A percentile compares a stretch with the other conserved stretches of the same genome.
Evolutionary conservation across 495 filamentous ascomycete genomes (phyloP).

Genomic region (Hypoxylon lenormandii): DNA sequence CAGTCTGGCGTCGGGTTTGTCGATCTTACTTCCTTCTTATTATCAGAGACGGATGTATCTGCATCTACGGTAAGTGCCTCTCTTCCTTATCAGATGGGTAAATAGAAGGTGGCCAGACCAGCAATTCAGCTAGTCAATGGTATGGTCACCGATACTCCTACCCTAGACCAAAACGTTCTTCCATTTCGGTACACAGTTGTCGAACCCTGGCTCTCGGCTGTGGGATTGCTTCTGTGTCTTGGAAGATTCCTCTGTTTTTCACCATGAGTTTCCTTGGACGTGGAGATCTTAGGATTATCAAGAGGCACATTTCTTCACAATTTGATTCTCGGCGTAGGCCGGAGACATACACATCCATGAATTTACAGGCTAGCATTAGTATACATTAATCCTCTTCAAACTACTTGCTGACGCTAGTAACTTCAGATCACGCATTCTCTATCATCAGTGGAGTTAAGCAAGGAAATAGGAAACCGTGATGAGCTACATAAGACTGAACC

Average conservation of each 20-base stretch:
- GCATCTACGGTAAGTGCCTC: slow-evolving; percentile 33
- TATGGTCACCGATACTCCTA: slow-evolving; percentile 90
- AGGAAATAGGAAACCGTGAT: neutral
- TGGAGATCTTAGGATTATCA: slow-evolving; percentile 65
- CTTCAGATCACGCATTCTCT: slow-evolving; percentile 53
- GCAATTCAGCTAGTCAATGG: slow-evolving; percentile 65
- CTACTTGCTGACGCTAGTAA: slow-evolving; percentile 57
- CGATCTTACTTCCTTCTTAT: slow-evolving; percentile 78
- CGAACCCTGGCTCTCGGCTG: slow-evolving; percentile 38
- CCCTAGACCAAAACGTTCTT: slow-evolving; percentile 73
- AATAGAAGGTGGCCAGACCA: slow-evolving; percentile 86
- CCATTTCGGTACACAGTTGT: slow-evolving; percentile 44
- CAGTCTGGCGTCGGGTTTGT: slow-evolving; percentile 76
- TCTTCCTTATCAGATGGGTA: slow-evolving; percentile 65
- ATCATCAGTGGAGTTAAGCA: neutral
- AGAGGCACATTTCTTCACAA: slow-evolving; percentile 67
- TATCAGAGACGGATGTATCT: slow-evolving; percentile 67
- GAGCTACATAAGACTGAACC: slow-evolving; percentile 1
- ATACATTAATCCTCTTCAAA: slow-evolving; percentile 41
- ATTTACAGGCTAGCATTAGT: neutral
- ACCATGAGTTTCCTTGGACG: slow-evolving; percentile 61
- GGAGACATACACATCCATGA: neutral
- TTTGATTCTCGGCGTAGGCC: neutral
- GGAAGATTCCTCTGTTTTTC: slow-evolving; percentile 62
- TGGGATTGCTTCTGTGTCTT: slow-evolving; percentile 47